Conservation (phyloP, 2,329 filamentous ascomycete genomes). For the Myrmaecium sp. region DNA sequence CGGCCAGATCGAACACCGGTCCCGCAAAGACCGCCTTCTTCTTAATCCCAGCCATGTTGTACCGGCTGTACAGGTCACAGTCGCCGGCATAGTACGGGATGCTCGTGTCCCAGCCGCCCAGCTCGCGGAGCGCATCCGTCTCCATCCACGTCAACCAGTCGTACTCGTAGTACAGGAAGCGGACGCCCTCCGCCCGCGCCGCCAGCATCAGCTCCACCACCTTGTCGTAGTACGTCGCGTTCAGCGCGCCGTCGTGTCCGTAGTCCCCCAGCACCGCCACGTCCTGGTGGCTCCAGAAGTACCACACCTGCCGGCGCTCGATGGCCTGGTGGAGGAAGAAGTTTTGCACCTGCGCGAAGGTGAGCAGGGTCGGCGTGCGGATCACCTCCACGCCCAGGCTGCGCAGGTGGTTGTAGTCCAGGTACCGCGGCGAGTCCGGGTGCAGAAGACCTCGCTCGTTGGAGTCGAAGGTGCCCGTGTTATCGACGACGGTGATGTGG, state of each 20-base stretch:
- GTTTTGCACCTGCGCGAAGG: conserved; percentile 40
- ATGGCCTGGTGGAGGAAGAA: conserved; percentile 33
- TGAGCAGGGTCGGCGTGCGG: conserved; percentile 34
- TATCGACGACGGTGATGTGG: conserved; percentile 42
- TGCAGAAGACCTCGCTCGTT: conserved; percentile 32
- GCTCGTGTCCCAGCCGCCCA: conserved; percentile 40
- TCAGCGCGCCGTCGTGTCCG: conserved; percentile 5
- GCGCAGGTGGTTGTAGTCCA: conserved; percentile 34
- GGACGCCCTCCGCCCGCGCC: too few relatives aligned
- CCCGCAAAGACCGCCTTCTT: conserved; percentile 6
- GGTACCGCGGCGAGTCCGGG: conserved; percentile 39
- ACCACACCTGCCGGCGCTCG: conserved; percentile 28
- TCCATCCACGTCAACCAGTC: conserved; percentile 42
- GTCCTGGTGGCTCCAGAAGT: conserved; percentile 43
- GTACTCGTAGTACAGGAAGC: conserved; percentile 39
- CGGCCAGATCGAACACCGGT: conserved; percentile 7
- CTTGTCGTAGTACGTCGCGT: conserved; percentile 1
- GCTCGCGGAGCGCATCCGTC: conserved; percentile 30
- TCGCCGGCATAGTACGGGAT: conserved; percentile 43
- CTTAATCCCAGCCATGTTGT: conserved; percentile 5
- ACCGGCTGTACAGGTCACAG: conserved; percentile 28
- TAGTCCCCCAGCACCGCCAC: conserved; percentile 31
- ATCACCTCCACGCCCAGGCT: conserved; percentile 31
- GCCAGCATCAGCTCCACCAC: too few relatives aligned
- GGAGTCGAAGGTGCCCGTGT: conserved; percentile 38